A percentile compares a stretch with the other conserved stretches of the same genome.
Evolutionary conservation across 345 rosid genomes (phyloP).

Genomic region (Eucalyptus victrix): DNA sequence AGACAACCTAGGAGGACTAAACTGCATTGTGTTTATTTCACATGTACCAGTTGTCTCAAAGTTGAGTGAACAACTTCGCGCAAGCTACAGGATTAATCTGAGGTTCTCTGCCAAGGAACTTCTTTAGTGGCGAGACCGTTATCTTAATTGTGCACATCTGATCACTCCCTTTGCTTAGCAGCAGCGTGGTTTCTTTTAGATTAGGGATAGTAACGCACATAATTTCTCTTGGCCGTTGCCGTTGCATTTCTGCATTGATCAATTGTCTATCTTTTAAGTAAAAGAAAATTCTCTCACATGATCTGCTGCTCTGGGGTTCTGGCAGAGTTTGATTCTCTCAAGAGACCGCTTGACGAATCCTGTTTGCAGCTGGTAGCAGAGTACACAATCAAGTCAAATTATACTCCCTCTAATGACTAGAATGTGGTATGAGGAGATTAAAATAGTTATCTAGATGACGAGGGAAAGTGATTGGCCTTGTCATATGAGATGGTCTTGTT

Average conservation of each 20-base stretch:
- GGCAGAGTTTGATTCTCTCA: background rate
- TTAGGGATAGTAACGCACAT: background rate
- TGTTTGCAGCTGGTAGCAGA: no score
- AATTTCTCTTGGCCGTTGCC: background rate
- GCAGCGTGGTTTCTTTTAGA: background rate
- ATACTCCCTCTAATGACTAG: background rate
- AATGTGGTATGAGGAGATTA: rapidly evolving
- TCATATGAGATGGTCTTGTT: no score
- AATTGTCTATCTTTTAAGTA: background rate
- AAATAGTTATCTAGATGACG: background rate
- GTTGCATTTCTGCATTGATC: background rate
- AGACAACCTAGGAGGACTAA: background rate
- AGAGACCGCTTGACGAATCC: no score
- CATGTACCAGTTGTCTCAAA: no score
- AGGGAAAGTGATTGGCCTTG: no score
- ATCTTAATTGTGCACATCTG: background rate
- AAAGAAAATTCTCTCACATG: background rate
- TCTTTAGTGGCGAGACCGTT: background rate
- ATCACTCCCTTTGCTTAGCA: background rate
- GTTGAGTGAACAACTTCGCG: no score
- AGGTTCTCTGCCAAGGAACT: no score
- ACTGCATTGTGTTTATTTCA: background rate
- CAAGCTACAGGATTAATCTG: no score
- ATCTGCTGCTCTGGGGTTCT: background rate
- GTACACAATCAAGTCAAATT: background rate